Conservation (phyloP, 2,329 filamentous ascomycete genomes). For the Pseudocercospora pini-densiflorae region DNA sequence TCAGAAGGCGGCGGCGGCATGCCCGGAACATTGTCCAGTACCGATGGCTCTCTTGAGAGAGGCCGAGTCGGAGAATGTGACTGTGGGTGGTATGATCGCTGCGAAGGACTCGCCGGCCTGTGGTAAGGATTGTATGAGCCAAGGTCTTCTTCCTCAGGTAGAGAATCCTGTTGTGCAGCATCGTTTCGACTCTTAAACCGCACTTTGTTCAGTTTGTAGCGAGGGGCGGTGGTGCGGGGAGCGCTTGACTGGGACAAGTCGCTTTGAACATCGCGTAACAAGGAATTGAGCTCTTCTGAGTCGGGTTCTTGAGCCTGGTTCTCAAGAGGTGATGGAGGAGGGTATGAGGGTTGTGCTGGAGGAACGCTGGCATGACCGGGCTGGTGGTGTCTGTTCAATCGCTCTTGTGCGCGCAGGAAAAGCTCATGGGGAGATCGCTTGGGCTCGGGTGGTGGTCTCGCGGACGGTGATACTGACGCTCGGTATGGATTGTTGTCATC, state of each 20-base stretch:
- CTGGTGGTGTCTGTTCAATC: constrained; percentile 27
- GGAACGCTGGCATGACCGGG: constrained; percentile 19
- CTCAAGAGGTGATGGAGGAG: constrained; percentile 21
- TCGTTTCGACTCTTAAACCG: constrained; percentile 38
- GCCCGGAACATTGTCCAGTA: constrained; percentile 55
- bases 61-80: constrained; percentile 47
- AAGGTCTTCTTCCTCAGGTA: constrained; percentile 25
- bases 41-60: constrained; percentile 54
- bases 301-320: constrained; percentile 34
- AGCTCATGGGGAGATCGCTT: constrained; percentile 48
- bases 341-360: constrained; percentile 8
- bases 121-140: constrained; percentile 39
- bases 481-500: constrained; percentile 44
- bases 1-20: constrained; percentile 63
- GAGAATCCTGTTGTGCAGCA: constrained; percentile 23
- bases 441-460: constrained; percentile 25
- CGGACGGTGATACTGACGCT: constrained; percentile 29
- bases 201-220: constrained; percentile 38
- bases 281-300: constrained; percentile 48
- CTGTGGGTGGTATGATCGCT: constrained; percentile 55
- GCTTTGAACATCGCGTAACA: constrained; percentile 48
- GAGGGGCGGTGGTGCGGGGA: constrained; percentile 28
- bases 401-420: constrained; percentile 36
- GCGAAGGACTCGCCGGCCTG: constrained; percentile 47
- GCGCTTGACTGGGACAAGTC: constrained; percentile 33